Base-by-base conservation (phyloP, 352 stramenopile species). In the Phytophthora rubi region DNA sequence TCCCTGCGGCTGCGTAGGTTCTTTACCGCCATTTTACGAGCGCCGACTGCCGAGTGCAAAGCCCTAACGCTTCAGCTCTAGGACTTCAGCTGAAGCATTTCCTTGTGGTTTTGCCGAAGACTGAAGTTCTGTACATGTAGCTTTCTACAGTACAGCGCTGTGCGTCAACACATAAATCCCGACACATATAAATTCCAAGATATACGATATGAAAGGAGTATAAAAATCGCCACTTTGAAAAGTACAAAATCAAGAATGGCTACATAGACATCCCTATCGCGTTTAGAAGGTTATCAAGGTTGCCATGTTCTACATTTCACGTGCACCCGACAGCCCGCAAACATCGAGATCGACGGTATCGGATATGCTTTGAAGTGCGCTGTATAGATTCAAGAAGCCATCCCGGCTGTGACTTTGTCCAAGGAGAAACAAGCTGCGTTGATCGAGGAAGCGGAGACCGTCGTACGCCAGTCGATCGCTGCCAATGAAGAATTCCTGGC, bases 401-500 rank as follows among this genome's bases (percentile, higher is more conserved):
- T 88, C 53, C 70, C 77, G 26, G 47, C 51, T 45, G 28, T 85
- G 10, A 59, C 23, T 48, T 28, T 81, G 21, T 67, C 66, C 28
- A 75, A 79, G 16, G 72, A 80, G 35, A 52, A 71, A 3, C 53
- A 72, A 68, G 52, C 52, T 6, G 62, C 53, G 32, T 68, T 88
- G 35, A 62, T 67, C 30, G 49, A 79, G 15, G 80, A 88, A 49
- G 80, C 79, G 9, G 52, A 79, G 21, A 70, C 67, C 15, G 72
- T 87, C 7, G 65, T 90, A 15, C 71, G 53, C 39, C 78, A 88
- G 58, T 81, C 78, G 26, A 53, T 88, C 30, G 65, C 56, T 33
- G 71, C 62, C 4, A 81, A 88, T 49, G 71, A 84, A 64, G 62
- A 66, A n/a, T 85, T 79, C 57, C 28, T 84, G 3, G 57, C 65